phyloP scores from a whole-genome alignment of 2,329 filamentous ascomycete species.

The Rasamsonia emersonii region DNA sequence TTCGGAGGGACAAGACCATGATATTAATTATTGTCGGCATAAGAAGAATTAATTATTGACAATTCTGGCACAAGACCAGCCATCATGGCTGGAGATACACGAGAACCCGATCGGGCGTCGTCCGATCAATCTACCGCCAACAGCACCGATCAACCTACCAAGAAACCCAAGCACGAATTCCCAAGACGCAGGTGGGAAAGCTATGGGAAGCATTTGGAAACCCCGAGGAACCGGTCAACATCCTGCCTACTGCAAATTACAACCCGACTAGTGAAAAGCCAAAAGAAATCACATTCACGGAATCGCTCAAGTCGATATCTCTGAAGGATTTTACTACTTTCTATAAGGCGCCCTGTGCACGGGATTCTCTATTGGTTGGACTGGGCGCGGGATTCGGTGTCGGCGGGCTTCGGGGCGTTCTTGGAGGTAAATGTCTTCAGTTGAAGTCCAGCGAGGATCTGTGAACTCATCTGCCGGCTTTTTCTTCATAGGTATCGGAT shows the following conservation, averaged over 20 bases:
- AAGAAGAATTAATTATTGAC: conserved; percentile 11
- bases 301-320: conserved; percentile 36
- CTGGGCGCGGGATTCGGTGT: conserved; percentile 70
- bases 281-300: conserved; percentile 33
- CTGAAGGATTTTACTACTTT: conserved; percentile 52
- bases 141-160: conserved; percentile 12
- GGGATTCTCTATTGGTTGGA: conserved; percentile 73
- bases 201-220: conserved; percentile 41
- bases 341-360: conserved; percentile 72
- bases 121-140: conserved; percentile 7
- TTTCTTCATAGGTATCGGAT: conserved; percentile 35
- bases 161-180: conserved; percentile 33
- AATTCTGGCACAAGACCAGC: conserved; percentile 1
- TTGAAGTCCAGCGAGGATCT: conserved; percentile 1
- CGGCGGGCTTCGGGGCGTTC: conserved; percentile 64
- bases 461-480: conserved; percentile 4
- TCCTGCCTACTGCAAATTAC: conserved; percentile 47
- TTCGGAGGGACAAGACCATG: background rate
- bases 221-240: conserved; percentile 43
- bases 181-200: conserved; percentile 39
- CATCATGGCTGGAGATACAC: conserved; percentile 34
- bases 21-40: background rate
- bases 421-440: conserved; percentile 54
- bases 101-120: conserved; percentile 15
- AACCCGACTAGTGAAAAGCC: conserved; percentile 52